These are phyloP conservation scores for Saccharomycopsis babjevae DNA, from an alignment of 805 yeast species.

Conservation along the genomic window DNA sequence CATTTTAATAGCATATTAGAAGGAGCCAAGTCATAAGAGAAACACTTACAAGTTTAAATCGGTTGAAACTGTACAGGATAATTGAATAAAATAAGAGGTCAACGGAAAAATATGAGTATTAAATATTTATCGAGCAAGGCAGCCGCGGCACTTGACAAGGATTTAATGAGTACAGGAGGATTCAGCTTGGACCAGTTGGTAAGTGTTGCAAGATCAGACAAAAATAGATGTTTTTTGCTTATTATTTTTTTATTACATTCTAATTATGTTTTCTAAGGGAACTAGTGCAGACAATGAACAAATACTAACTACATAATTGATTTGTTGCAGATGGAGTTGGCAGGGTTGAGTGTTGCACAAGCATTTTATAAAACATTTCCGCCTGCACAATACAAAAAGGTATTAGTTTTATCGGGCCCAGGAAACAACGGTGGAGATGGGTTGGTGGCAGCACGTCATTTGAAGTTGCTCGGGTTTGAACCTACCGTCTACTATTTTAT, in stretches of 20 bases:
- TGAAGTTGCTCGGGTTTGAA: constrained; percentile 65
- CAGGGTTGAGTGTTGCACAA: constrained; percentile 90
- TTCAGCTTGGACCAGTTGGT: constrained; percentile 72
- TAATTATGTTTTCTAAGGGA: neutral
- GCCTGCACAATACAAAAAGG: constrained; percentile 33
- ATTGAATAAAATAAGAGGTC: neutral
- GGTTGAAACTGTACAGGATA: no score
- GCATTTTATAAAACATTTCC: constrained; percentile 66
- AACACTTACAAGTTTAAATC: no score
- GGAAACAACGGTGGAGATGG: constrained; percentile 98
- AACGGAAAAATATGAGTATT: neutral
- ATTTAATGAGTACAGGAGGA: constrained; percentile 77
- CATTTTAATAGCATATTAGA: no score
- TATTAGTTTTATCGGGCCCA: constrained; percentile 80
- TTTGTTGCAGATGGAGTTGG: constrained; percentile 72
- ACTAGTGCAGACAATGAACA: neutral
- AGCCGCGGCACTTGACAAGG: constrained; percentile 75
- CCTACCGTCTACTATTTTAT: constrained; percentile 64
- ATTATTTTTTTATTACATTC: neutral
- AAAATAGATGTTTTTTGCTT: neutral
- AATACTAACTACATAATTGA: neutral
- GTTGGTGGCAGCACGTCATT: constrained; percentile 86
- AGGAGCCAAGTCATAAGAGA: no score
- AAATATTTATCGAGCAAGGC: constrained; percentile 15
- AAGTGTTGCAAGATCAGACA: constrained; percentile 15